Conservation (phyloP, 2,329 filamentous ascomycete species). For the Epichloe aotearoae region DNA sequence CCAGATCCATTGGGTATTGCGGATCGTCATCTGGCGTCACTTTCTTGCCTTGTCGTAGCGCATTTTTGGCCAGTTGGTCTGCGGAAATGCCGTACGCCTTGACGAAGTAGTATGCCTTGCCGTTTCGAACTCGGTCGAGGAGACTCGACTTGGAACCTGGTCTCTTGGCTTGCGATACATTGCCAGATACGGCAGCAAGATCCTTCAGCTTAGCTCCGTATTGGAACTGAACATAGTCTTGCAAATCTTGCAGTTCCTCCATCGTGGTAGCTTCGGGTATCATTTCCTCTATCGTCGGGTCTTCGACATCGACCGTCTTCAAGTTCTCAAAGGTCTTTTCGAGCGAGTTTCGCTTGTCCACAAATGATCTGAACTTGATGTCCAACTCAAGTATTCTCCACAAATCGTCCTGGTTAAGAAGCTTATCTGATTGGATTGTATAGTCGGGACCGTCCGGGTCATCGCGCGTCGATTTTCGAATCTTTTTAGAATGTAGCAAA, state of each 20-base stretch:
- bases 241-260: slow-evolving; percentile 91
- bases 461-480: slow-evolving; percentile 44
- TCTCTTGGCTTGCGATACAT: slow-evolving; percentile 56
- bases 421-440: slow-evolving; percentile 67
- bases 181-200: slow-evolving; percentile 49
- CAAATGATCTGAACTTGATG: slow-evolving; percentile 83
- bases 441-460: slow-evolving; percentile 61
- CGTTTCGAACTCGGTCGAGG: slow-evolving; percentile 72
- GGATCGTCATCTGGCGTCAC: slow-evolving; percentile 74
- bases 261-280: slow-evolving; percentile 69
- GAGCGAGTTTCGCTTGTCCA: slow-evolving; percentile 82
- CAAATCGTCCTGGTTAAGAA: slow-evolving; percentile 82
- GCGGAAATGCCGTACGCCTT: slow-evolving; percentile 82
- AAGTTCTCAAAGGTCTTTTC: slow-evolving; percentile 67
- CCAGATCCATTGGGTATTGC: slow-evolving; percentile 71
- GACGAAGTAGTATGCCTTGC: slow-evolving; percentile 70
- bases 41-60: slow-evolving; percentile 62
- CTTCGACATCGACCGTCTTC: slow-evolving; percentile 49
- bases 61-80: slow-evolving; percentile 79
- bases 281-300: slow-evolving; percentile 69
- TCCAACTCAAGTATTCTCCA: slow-evolving; percentile 94
- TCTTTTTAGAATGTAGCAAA: slow-evolving; percentile 75
- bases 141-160: slow-evolving; percentile 71
- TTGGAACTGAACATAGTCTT: slow-evolving; percentile 93
- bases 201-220: slow-evolving; percentile 79